Evolutionary conservation across 1,284 basidiomycete species (phyloP).

Genomic region (Pyrrhoderma noxium): DNA sequence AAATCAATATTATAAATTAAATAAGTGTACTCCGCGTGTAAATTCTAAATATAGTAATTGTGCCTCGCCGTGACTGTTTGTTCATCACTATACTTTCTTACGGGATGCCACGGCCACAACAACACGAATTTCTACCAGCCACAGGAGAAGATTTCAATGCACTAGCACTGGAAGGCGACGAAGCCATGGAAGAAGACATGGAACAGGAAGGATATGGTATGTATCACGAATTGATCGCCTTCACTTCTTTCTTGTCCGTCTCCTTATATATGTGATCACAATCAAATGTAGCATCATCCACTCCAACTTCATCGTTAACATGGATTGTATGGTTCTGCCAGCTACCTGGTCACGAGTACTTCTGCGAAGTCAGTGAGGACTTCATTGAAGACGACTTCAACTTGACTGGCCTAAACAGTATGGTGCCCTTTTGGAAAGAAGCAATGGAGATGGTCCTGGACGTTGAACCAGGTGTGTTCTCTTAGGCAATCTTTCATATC

Average conservation of each 20-base stretch:
- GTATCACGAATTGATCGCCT: slow-evolving; percentile 25
- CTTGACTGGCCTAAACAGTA: slow-evolving; percentile 88
- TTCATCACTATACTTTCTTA: slow-evolving; percentile 8
- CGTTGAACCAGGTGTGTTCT: slow-evolving; percentile 86
- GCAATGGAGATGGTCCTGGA: slow-evolving; percentile 99
- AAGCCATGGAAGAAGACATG: slow-evolving; percentile 63
- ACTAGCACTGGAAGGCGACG: slow-evolving; percentile 41
- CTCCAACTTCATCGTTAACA: slow-evolving; percentile 81
- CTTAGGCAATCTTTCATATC: slow-evolving; percentile 9
- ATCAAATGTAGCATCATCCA: slow-evolving; percentile 60
- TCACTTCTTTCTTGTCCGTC: neutral
- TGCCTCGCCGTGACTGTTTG: neutral
- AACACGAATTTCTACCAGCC: slow-evolving; percentile 2
- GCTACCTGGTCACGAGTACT: slow-evolving; percentile 97
- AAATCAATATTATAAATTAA: too few relatives aligned
- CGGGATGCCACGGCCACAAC: slow-evolving; percentile 17
- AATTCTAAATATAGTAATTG: slow-evolving; percentile 14
- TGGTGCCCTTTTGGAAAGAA: slow-evolving; percentile 99
- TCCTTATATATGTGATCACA: slow-evolving; percentile 2
- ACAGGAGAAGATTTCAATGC: too few relatives aligned
- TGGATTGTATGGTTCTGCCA: slow-evolving; percentile 99
- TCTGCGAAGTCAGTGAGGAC: slow-evolving; percentile 95
- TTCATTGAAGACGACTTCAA: slow-evolving; percentile 99
- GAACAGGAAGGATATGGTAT: slow-evolving; percentile 65
- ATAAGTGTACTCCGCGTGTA: neutral